Conservation (phyloP, 805 yeast genomes). For the Ogataea trehalophila region DNA sequence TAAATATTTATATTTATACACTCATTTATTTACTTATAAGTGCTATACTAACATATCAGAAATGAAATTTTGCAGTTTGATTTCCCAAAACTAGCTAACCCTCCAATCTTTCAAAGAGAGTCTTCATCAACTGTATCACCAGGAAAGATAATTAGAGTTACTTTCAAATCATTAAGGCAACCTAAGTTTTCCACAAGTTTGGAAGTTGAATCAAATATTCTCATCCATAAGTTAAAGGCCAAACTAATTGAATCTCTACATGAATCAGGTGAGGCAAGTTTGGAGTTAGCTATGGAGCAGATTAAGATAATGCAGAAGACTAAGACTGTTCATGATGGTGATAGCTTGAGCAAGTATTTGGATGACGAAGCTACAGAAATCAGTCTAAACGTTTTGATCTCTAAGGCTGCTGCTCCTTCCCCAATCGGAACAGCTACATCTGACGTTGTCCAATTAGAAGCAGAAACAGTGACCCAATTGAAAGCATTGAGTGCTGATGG, state of each 20-base stretch:
- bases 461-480: background rate
- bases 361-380: slow-evolving; percentile 21
- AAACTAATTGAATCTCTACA: slow-evolving; percentile 28
- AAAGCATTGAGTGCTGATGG: slow-evolving; percentile 11
- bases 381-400: slow-evolving; percentile 33
- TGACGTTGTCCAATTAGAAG: background rate
- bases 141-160: slow-evolving; percentile 19
- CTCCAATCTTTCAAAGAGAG: slow-evolving; percentile 27
- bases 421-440: background rate
- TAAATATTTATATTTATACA: background rate
- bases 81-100: slow-evolving; percentile 16
- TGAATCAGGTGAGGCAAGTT: slow-evolving; percentile 23
- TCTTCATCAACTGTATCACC: slow-evolving; percentile 20
- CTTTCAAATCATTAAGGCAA: slow-evolving; percentile 63
- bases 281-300: slow-evolving; percentile 29
- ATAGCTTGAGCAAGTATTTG: slow-evolving; percentile 21
- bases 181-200: slow-evolving; percentile 52
- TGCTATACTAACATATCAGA: background rate
- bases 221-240: slow-evolving; percentile 35
- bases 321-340: slow-evolving; percentile 44
- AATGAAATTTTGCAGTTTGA: slow-evolving; percentile 4
- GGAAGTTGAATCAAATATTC: slow-evolving; percentile 17
- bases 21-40: background rate
- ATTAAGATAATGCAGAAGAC: slow-evolving; percentile 46
- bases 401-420: slow-evolving; percentile 4